phyloP scores from a whole-genome alignment of 208 protist species.

The Leptomonas pyrrhocoris region DNA sequence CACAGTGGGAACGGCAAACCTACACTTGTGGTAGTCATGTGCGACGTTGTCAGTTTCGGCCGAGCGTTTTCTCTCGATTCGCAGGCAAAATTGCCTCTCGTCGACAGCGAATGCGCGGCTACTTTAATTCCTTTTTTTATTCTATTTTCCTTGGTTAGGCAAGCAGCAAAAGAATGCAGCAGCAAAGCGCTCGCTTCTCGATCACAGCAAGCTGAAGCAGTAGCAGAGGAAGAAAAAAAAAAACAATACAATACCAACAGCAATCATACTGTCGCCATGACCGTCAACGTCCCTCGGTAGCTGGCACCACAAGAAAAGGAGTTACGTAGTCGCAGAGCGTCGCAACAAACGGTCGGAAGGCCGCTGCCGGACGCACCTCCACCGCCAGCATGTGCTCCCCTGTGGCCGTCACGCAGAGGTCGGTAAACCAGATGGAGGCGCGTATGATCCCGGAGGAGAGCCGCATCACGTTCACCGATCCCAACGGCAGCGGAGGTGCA shows the following conservation, averaged over 20 bases:
- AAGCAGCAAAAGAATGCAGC: too few species aligned
- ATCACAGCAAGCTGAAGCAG: neutral
- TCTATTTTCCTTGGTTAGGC: too few species aligned
- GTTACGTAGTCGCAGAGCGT: slow-evolving; percentile 50
- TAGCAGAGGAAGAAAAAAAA: slow-evolving; percentile 3
- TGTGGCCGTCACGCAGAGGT: slow-evolving; percentile 39
- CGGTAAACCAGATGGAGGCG: slow-evolving; percentile 35
- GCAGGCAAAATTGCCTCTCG: too few species aligned
- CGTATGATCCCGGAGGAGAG: neutral
- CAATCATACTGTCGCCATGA: neutral
- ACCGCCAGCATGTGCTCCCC: slow-evolving; percentile 77
- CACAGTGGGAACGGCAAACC: too few species aligned
- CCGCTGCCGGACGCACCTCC: slow-evolving; percentile 42
- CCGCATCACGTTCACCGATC: slow-evolving; percentile 4
- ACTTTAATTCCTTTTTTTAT: too few species aligned
- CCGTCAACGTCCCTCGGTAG: slow-evolving; percentile 6
- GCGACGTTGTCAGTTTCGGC: too few species aligned
- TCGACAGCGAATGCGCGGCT: too few species aligned
- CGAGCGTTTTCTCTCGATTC: too few species aligned
- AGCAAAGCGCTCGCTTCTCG: too few species aligned
- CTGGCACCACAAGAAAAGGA: slow-evolving; percentile 73
- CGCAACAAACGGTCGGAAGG: slow-evolving; percentile 68
- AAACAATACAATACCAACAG: neutral
- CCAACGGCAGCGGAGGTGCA: neutral
- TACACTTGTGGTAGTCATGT: too few species aligned